Conservation (phyloP, 768 basidiomycete genomes). For the Suillus ampliporus region DNA sequence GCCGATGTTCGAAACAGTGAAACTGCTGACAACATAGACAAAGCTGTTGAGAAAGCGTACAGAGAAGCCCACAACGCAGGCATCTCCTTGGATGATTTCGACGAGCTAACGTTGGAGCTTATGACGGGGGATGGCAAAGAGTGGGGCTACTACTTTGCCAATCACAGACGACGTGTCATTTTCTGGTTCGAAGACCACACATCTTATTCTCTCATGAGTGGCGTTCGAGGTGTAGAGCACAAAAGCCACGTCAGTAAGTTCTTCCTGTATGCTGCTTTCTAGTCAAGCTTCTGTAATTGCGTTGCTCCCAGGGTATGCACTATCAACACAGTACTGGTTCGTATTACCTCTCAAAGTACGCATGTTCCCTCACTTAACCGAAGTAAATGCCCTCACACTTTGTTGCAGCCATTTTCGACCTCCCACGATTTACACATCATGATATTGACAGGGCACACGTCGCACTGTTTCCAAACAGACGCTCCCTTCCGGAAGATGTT, state of each 20-base stretch:
- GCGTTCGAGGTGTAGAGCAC: constrained; percentile 45
- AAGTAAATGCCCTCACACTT: neutral
- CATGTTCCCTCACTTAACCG: neutral
- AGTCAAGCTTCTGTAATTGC: neutral
- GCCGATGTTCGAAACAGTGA: constrained; percentile 3
- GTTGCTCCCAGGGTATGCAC: constrained; percentile 20
- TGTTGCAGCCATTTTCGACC: neutral
- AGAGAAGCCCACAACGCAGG: neutral
- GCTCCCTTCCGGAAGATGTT: constrained; percentile 23
- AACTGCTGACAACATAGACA: neutral
- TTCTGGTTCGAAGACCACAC: constrained; percentile 54
- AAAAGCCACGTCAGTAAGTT: constrained; percentile 47
- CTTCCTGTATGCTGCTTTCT: neutral
- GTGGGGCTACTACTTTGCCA: constrained; percentile 49
- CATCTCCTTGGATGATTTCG: neutral
- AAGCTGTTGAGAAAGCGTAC: neutral
- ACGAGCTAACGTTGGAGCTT: constrained; percentile 17
- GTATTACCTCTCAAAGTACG: neutral
- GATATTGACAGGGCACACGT: neutral
- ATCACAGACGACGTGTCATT: constrained; percentile 46
- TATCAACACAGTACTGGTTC: constrained; percentile 37
- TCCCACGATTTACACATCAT: too few relatives aligned
- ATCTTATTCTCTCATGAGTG: constrained; percentile 34
- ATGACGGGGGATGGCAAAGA: neutral
- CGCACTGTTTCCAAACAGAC: constrained; percentile 18